Base-by-base conservation (phyloP, 139 green algal genomes). In the Chlamydomonas eustigma region DNA sequence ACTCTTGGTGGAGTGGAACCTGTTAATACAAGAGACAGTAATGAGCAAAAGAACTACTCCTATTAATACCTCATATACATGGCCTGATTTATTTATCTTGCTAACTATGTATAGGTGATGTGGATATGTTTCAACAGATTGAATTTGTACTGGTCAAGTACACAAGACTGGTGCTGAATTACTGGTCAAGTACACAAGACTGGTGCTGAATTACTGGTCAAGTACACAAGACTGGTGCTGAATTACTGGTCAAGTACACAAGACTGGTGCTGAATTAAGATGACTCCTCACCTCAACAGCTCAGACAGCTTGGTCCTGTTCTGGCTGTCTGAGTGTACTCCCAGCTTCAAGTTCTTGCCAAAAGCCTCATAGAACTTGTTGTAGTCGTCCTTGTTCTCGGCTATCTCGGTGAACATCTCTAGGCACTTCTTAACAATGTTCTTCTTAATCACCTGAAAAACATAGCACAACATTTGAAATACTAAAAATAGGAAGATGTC, bases 371-470 rank as follows among this genome's bases (percentile, higher is more conserved):
- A 99, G 85, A 99, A 99, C 89, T 99, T 99, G 83, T 75, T 83
- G 87, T 98, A 99, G 87, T 99, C 96, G 70, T 99, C 96, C 94
- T 99, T 99, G 93, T 99, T 99, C 92, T 99, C 96, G 0, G 93
- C 89, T 30, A 99, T 91, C 87, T 98, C 95, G 30, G 82, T 86
- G 84, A 98, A 96, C 90, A 98, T 90, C 83, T 98, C 94, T 33
- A 98, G 76, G 88, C 92, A 97, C 94, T 99, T 99, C 92, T 99
- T 99, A 39, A 99, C 92, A 34, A 99, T 94, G 90, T 99, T 99
- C 93, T 99, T 99, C 75, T 90, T 89, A 87, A 99, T 99, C n/a
- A n/a, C n/a, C n/a, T n/a, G n/a, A n/a, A n/a, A n/a, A n/a, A n/a
- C n/a, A n/a, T n/a, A n/a, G n/a, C n/a, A n/a, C n/a, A n/a, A n/a